A percentile compares a stretch with the other conserved stretches of the same genome.
phyloP scores from a whole-genome alignment of 805 yeast genomes.

The Alloascoidea africana region DNA sequence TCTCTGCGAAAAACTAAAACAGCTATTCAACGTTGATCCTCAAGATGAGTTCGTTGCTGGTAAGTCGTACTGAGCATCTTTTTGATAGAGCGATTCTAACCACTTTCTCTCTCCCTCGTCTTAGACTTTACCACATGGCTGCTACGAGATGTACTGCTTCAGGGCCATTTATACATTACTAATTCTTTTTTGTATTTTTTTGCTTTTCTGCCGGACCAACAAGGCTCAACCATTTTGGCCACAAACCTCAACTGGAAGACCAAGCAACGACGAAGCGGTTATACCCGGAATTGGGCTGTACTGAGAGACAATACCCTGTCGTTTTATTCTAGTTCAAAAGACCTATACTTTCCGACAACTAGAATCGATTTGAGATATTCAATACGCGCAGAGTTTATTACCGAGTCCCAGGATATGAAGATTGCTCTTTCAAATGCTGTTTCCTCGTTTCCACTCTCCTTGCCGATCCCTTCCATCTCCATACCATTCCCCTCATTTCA shows the following conservation, averaged over 20 bases:
- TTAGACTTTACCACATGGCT: slow-evolving; percentile 66
- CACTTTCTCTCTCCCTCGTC: neutral
- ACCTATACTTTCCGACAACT: slow-evolving; percentile 69
- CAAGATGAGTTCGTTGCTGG: slow-evolving; percentile 36
- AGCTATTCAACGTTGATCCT: slow-evolving; percentile 29
- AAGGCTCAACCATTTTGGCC: slow-evolving; percentile 26
- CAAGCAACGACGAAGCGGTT: slow-evolving; percentile 18
- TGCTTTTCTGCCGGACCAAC: slow-evolving; percentile 56
- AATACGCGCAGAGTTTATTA: slow-evolving; percentile 37
- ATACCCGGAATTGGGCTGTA: slow-evolving; percentile 65
- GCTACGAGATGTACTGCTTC: slow-evolving; percentile 65
- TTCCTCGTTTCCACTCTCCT: neutral
- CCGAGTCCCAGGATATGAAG: slow-evolving; percentile 11
- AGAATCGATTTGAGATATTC: slow-evolving; percentile 62
- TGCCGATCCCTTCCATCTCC: neutral
- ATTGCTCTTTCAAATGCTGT: neutral
- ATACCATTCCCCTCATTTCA: neutral
- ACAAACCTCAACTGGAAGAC: slow-evolving; percentile 35
- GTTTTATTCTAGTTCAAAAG: slow-evolving; percentile 56
- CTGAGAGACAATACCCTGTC: slow-evolving; percentile 54
- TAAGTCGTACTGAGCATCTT: neutral
- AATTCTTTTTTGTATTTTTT: slow-evolving; percentile 48
- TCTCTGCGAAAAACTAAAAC: slow-evolving; percentile 19
- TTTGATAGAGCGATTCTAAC: neutral
- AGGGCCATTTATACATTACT: slow-evolving; percentile 75